phyloP scores from a whole-genome alignment of 139 green algal genomes.

The Pleodorina starrii region DNA sequence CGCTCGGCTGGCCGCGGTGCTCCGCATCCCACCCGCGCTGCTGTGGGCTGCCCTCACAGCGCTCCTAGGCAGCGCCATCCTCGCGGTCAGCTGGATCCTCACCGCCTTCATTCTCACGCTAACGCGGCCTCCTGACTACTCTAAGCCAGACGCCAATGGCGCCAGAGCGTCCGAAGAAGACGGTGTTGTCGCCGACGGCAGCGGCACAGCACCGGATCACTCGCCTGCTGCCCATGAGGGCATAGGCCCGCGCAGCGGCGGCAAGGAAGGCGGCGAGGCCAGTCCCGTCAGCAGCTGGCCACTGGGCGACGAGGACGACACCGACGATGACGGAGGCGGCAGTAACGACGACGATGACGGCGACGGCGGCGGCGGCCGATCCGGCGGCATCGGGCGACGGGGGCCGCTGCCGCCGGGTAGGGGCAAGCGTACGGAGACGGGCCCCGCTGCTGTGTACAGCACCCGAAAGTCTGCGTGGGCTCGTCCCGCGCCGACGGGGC shows the following conservation, averaged over 20 bases:
- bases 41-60: background rate
- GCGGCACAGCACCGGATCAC: background rate
- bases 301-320: background rate
- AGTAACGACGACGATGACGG: background rate
- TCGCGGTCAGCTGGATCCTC: slow-evolving; percentile 18
- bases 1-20: background rate
- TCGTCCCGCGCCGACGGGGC: too few species aligned
- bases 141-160: too few species aligned
- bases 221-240: background rate
- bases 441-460: too few species aligned
- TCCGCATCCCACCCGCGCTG: background rate
- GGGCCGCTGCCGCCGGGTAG: too few species aligned
- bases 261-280: background rate
- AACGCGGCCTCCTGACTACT: background rate
- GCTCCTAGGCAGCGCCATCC: background rate
- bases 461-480: too few species aligned
- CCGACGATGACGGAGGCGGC: background rate
- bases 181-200: background rate
- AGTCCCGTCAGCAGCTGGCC: background rate
- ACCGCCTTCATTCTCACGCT: slow-evolving; percentile 13
- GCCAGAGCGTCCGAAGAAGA: too few species aligned
- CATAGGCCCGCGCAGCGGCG: background rate
- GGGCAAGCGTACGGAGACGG: too few species aligned
- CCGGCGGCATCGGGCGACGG: too few species aligned
- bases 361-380: too few species aligned